Evolutionary conservation across 192 early-diverging fungal genomes (phyloP).

Genomic region (Glomus cerebriforme): DNA sequence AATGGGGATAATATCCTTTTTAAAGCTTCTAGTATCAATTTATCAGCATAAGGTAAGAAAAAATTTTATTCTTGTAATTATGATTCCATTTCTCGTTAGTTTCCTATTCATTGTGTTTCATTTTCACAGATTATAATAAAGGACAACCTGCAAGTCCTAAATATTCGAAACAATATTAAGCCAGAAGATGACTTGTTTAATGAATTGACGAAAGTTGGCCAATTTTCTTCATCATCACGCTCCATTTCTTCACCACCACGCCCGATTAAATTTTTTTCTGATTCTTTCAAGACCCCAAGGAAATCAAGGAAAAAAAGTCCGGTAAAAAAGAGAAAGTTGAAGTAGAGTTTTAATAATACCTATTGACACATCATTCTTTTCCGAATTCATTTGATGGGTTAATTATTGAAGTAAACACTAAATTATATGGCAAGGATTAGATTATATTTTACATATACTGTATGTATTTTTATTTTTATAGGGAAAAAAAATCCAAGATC

Average conservation of each 20-base stretch:
- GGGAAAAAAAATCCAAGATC: too few species aligned
- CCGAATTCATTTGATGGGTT: too few species aligned
- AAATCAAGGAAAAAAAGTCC: conserved; percentile 14
- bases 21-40: conserved; percentile 2
- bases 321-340: too few species aligned
- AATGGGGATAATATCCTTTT: conserved; percentile 7
- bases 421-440: too few species aligned
- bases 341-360: too few species aligned
- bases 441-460: too few species aligned
- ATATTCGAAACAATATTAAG: conserved; percentile 1
- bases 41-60: conserved; percentile 26
- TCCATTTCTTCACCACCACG: background rate
- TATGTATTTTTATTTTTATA: too few species aligned
- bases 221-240: background rate
- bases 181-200: background rate
- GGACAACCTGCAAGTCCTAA: conserved; percentile 19
- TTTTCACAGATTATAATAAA: conserved; percentile 16
- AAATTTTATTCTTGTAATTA: background rate
- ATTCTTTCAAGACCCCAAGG: background rate
- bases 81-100: background rate
- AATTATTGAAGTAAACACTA: too few species aligned
- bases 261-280: conserved; percentile 18
- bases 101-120: background rate
- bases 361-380: too few species aligned
- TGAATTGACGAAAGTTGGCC: background rate